Base-by-base conservation (phyloP, 495 filamentous ascomycete genomes). In the Xylaria flabelliformis region DNA sequence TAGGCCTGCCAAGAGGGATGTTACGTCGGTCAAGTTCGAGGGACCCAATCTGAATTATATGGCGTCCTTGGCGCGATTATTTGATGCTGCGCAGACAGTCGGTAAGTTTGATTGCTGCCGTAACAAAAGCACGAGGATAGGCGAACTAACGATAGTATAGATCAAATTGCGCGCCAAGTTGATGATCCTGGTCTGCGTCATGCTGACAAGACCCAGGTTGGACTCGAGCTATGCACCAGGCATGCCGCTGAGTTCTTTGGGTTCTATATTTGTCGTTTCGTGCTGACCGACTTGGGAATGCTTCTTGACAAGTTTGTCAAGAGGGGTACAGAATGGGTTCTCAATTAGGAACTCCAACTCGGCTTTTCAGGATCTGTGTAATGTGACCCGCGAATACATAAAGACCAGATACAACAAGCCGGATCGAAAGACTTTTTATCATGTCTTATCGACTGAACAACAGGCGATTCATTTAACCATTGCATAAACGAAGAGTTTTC, bases 221-320 rank as follows among this genome's bases (percentile, higher is more conserved):
- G 96, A 21, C 87, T 99, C 39, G 97, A 99, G 81, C 88, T 98
- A 21, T 94, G 93, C 80, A 93, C 93, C 39, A 89, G 94, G 24
- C 95, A 98, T 82, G 97, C 96, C 12, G 93, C 97, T 41, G 96
- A 98, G 77, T 99, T 99, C 83, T 99, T 99, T 80, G 95, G 91
- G 39, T 97, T 99, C 81, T 98, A 94, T 79, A 86, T 99, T 21
- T 98, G 95, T 80, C 93, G 97, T 19, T 99, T 98, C 79, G 94
- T 94, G 39, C 81, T 98, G 59, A 85, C 91, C 9, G 96, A 99
- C 81, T 83, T 99, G 72, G 86, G 90, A 51, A 77, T 97, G 79
- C 88, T 99, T 84, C 85, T 98, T 77, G 96, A 99, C 81, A 99
- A 98, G 81, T 98, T 95, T 77, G 90, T 99, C 79, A 98, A 98